A percentile compares a stretch with the other conserved stretches of the same genome.
Evolutionary conservation across 345 rosid species (phyloP).

Genomic region (Mallotus nudiflorus): DNA sequence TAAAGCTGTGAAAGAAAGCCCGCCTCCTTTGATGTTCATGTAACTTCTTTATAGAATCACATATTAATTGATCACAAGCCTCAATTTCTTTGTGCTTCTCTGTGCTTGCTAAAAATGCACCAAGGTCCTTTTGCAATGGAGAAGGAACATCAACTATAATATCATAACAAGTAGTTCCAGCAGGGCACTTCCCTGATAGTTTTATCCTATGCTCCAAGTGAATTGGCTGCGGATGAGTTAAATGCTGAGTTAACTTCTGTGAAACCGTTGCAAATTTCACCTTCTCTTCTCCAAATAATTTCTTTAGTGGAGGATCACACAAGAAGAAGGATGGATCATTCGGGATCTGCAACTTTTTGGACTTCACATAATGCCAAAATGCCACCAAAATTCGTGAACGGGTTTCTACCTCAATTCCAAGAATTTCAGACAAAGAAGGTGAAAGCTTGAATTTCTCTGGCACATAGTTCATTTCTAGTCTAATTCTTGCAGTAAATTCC

Average conservation of each 20-base stretch:
- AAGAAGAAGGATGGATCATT: constrained; percentile 46
- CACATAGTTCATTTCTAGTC: constrained; percentile 53
- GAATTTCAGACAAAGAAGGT: constrained; percentile 45
- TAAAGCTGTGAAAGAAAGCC: constrained; percentile 59
- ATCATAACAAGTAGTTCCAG: constrained; percentile 60
- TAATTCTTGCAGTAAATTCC: constrained; percentile 54
- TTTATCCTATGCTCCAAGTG: constrained; percentile 60
- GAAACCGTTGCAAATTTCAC: constrained; percentile 49
- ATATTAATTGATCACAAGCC: constrained; percentile 44
- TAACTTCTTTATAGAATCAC: constrained; percentile 47
- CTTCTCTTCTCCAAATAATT: constrained; percentile 55
- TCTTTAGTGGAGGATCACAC: constrained; percentile 54
- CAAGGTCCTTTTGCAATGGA: constrained; percentile 46
- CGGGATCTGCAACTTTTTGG: constrained; percentile 48
- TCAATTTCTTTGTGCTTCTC: constrained; percentile 53
- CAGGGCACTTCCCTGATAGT: constrained; percentile 52
- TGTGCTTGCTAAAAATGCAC: constrained; percentile 39
- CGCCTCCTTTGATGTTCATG: constrained; percentile 49
- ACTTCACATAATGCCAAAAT: constrained; percentile 60
- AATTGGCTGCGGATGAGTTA: constrained; percentile 51
- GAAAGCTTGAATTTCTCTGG: constrained; percentile 62
- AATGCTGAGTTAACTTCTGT: constrained; percentile 49
- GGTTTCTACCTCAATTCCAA: constrained; percentile 56
- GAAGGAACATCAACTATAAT: constrained; percentile 55
- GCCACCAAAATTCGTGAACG: constrained; percentile 51